Percentiles rank a stretch among this genome's conserved stretches.
Evolutionary conservation across 2,329 filamentous ascomycete genomes (phyloP).

Genomic region (Tympanopsis confertula): DNA sequence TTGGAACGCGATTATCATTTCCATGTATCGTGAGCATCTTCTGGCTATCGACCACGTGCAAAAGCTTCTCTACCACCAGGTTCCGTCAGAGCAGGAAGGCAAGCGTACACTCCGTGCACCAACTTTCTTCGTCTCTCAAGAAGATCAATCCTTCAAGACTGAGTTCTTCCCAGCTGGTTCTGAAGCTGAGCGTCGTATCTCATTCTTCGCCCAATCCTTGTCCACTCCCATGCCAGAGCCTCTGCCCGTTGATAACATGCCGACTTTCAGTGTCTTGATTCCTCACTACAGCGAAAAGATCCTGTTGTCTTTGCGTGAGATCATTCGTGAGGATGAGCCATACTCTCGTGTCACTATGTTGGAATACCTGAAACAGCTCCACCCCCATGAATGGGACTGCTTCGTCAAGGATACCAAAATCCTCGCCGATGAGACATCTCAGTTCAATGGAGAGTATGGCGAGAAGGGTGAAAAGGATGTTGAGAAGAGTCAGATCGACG

Average conservation of each 20-base stretch:
- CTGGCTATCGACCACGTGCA: conserved; percentile 96
- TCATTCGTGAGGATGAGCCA: conserved; percentile 96
- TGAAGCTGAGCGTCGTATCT: conserved; percentile 94
- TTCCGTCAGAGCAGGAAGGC: conserved; percentile 95
- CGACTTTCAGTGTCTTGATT: conserved; percentile 95
- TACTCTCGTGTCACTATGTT: conserved; percentile 95
- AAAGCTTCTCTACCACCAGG: conserved; percentile 96
- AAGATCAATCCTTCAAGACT: conserved; percentile 99
- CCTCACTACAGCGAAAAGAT: conserved; percentile 99
- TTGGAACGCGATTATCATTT: conserved; percentile 98
- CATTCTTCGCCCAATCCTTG: conserved; percentile 95
- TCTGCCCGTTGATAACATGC: conserved; percentile 97
- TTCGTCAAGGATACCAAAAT: conserved; percentile 99
- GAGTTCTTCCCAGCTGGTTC: conserved; percentile 94
- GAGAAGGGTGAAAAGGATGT: conserved; percentile 92
- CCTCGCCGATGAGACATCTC: conserved; percentile 88
- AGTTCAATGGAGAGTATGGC: conserved; percentile 76
- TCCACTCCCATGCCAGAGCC: conserved; percentile 96
- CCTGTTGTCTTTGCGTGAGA: conserved; percentile 86
- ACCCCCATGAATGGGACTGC: conserved; percentile 98
- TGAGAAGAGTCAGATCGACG: conserved; percentile 97
- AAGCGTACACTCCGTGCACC: conserved; percentile 91
- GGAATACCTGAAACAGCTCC: conserved; percentile 95
- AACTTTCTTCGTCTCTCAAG: conserved; percentile 97
- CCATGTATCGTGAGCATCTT: conserved; percentile 97